Percentiles rank a stretch among this genome's conserved stretches.
Evolutionary conservation across 106 monocot genomes (phyloP).

Genomic region (Dendrobium chrysotoxum): DNA sequence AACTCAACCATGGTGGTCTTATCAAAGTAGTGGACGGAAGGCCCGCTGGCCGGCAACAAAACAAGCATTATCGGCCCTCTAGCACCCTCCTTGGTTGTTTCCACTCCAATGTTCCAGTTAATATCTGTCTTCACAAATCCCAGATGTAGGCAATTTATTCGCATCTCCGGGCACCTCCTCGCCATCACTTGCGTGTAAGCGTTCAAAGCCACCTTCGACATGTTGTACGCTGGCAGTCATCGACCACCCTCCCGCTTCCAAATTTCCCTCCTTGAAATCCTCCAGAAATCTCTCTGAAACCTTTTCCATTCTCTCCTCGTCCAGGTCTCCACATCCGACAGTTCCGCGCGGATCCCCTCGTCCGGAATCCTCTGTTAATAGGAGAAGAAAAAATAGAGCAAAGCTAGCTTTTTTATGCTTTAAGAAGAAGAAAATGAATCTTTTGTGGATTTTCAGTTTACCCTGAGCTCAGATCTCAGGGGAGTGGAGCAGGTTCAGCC

Average conservation of each 20-base stretch:
- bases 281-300: conserved; percentile 35
- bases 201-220: conserved; percentile 48
- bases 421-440: background rate
- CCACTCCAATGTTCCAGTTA: conserved; percentile 33
- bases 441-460: background rate
- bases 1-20: conserved; percentile 25
- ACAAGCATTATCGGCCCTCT: conserved; percentile 43
- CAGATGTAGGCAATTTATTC: conserved; percentile 50
- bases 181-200: conserved; percentile 56
- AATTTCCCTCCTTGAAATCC: conserved; percentile 30
- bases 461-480: conserved; percentile 49
- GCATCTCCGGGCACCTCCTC: conserved; percentile 35
- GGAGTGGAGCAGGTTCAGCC: too few species aligned
- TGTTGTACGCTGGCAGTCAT: conserved; percentile 43
- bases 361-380: conserved; percentile 39
- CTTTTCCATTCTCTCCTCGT: conserved; percentile 33
- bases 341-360: conserved; percentile 20
- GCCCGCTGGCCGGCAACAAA: conserved; percentile 29
- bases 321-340: conserved; percentile 19
- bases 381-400: background rate
- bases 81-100: conserved; percentile 41
- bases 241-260: conserved; percentile 46
- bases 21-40: conserved; percentile 44
- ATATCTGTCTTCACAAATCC: conserved; percentile 54
- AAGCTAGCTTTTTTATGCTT: background rate